These are phyloP conservation scores for Termitomyces titanicus DNA, from an alignment of 768 basidiomycete genomes.

Conservation along the genomic window DNA sequence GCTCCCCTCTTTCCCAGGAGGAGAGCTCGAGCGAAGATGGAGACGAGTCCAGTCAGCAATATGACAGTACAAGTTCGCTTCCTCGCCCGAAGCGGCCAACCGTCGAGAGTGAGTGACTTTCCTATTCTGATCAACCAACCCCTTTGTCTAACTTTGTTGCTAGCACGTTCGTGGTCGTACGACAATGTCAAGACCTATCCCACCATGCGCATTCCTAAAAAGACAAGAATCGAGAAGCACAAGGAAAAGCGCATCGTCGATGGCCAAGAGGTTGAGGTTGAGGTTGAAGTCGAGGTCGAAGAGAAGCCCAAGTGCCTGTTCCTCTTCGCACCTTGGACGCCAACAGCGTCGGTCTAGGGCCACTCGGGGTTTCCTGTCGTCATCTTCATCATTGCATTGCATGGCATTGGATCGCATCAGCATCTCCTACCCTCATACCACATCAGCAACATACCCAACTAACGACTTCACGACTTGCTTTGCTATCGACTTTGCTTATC, in stretches of 20 bases:
- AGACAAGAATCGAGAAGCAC: constrained; percentile 46
- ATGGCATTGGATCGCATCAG: constrained; percentile 9
- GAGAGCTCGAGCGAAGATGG: constrained; percentile 21
- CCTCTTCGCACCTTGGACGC: constrained; percentile 47
- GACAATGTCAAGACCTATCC: constrained; percentile 70
- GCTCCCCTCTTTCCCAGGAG: constrained; percentile 30
- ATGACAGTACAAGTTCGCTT: constrained; percentile 18
- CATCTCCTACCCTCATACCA: constrained; percentile 9
- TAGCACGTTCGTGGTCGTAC: constrained; percentile 75
- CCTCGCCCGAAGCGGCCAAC: constrained; percentile 33
- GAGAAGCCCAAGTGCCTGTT: constrained; percentile 64
- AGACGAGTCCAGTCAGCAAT: constrained; percentile 22
- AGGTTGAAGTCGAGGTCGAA: constrained; percentile 52
- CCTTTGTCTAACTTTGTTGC: constrained; percentile 8
- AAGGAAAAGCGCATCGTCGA: constrained; percentile 49
- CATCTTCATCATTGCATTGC: constrained; percentile 11
- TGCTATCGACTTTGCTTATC: constrained; percentile 10
- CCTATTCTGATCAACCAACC: neutral
- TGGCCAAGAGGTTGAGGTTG: constrained; percentile 34
- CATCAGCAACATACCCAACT: constrained; percentile 9
- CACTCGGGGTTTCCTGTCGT: neutral
- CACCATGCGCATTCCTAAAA: constrained; percentile 51
- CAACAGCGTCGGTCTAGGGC: neutral
- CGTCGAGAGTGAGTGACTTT: constrained; percentile 47
- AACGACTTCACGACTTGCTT: constrained; percentile 6